Evolutionary conservation across 257 asterid genomes (phyloP).

Genomic region (Ilex asprella): DNA sequence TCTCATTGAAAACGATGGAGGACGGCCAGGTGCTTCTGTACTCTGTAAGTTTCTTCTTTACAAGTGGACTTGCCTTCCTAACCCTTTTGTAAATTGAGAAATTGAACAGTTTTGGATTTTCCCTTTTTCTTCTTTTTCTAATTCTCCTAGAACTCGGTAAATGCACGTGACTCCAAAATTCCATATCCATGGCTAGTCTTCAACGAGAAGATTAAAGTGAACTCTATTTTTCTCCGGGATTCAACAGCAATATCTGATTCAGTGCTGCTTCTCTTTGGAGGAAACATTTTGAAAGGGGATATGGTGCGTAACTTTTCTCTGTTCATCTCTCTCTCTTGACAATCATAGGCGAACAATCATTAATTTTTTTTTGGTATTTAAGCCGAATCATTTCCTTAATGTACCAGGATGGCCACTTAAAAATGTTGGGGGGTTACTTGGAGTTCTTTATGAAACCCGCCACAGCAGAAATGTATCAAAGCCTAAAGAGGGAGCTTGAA

Average conservation of each 20-base stretch:
- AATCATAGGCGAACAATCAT: not conserved
- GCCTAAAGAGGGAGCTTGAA: slow-evolving; percentile 66
- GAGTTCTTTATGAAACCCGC: slow-evolving; percentile 79
- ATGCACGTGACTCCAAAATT: slow-evolving; percentile 60
- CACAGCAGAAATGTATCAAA: slow-evolving; percentile 56
- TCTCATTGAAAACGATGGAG: slow-evolving; percentile 93
- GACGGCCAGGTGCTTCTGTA: slow-evolving; percentile 76
- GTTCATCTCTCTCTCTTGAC: slow-evolving; percentile 1
- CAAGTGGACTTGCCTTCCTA: slow-evolving; percentile 11
- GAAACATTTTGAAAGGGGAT: slow-evolving; percentile 60
- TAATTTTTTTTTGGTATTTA: not conserved
- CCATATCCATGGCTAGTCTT: slow-evolving; percentile 96
- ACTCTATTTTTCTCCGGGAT: slow-evolving; percentile 86
- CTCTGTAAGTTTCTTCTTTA: slow-evolving; percentile 49
- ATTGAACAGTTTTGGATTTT: not conserved
- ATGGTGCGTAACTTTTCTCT: slow-evolving; percentile 28
- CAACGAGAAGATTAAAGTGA: slow-evolving; percentile 87
- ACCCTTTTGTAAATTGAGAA: slow-evolving; percentile 6
- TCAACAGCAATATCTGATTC: slow-evolving; percentile 91
- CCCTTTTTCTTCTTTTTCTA: slow-evolving; percentile 12
- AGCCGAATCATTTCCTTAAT: slow-evolving; percentile 16
- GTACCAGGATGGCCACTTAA: slow-evolving; percentile 77
- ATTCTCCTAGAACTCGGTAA: slow-evolving; percentile 64
- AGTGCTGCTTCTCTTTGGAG: slow-evolving; percentile 85
- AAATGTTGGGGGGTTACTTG: slow-evolving; percentile 87